Evolutionary conservation across 768 basidiomycete species (phyloP), one percentile per base, ranked within the genome.

Genomic region (Brasilioporus rufonigricans): DNA sequence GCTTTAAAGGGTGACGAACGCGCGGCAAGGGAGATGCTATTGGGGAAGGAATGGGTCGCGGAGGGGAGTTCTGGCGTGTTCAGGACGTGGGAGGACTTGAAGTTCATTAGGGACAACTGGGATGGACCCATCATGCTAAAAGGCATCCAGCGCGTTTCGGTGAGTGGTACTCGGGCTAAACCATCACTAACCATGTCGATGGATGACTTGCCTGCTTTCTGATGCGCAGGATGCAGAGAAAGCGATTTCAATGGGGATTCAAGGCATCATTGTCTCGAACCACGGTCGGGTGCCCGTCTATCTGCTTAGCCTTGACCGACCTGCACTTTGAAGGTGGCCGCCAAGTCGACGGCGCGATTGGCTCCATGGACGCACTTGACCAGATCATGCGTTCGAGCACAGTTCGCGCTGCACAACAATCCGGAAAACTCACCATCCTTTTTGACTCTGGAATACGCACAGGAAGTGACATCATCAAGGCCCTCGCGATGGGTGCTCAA

Each of bases 281-380:
- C 77, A 77, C 18, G 68, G 68, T 69, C 13, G 9, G 35, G 23
- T 41, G 23, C 23, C 14, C 32, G 16, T 13, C 13, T 19, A 5
- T 27, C 8, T 48, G 12, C n/a, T n/a, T n/a, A n/a, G n/a, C n/a
- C n/a, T n/a, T 3, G 9, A 3, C 24, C 5, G 2, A 7, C 13
- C n/a, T n/a, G n/a, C n/a, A n/a, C n/a, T n/a, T 19, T 45, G 1
- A 46, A 89, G 87, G 87, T 45, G 89, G 87, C 5, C 79, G 89
- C 19, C 88, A 90, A 66, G 73, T 89, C 2, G 93, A 95, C 65
- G 91, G 91, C 2, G 87, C 85, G 3, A 82, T 93, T 19, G 83
- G 86, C 2, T 85, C 91, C 0, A 71, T 93, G 18, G 83, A 82
- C 56, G 87, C 89, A 8, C 80, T 93, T 4, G 84, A 85, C 57